phyloP scores from a whole-genome alignment of 2,329 filamentous ascomycete genomes.

The Aspergillus brasiliensis region DNA sequence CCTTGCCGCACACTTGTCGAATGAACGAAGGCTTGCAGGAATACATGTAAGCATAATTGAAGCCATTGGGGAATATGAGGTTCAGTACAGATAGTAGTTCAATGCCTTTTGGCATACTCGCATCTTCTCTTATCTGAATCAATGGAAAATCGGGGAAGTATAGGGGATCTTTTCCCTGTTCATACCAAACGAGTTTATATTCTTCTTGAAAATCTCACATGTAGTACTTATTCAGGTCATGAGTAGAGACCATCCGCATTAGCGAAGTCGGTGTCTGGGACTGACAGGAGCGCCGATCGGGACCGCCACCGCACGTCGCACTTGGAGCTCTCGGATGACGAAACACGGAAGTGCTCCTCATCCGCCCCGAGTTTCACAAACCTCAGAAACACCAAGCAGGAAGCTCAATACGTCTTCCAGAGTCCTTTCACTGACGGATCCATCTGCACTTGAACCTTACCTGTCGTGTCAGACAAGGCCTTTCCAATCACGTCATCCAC shows the following conservation, averaged over 20 bases:
- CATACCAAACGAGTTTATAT: background rate
- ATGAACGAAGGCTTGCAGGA: background rate
- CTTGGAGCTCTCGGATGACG: background rate
- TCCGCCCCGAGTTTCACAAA: background rate
- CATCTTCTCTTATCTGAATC: background rate
- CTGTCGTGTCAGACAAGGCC: background rate
- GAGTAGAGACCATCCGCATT: background rate
- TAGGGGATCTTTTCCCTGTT: background rate
- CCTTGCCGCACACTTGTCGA: background rate
- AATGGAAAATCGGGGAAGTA: background rate
- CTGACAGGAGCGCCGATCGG: background rate
- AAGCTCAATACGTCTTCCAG: background rate
- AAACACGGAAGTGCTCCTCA: background rate
- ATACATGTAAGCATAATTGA: background rate
- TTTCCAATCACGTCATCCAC: constrained; percentile 5
- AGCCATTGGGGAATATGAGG: background rate
- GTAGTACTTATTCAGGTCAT: background rate
- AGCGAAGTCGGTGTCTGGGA: background rate
- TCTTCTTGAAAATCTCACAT: background rate
- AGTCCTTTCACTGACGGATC: background rate
- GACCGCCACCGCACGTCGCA: background rate
- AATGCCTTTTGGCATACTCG: background rate
- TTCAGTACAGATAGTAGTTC: background rate
- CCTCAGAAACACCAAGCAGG: background rate
- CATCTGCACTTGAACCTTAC: background rate